Conservation (phyloP, 352 stramenopile genomes). For the Thraustotheca clavata region DNA sequence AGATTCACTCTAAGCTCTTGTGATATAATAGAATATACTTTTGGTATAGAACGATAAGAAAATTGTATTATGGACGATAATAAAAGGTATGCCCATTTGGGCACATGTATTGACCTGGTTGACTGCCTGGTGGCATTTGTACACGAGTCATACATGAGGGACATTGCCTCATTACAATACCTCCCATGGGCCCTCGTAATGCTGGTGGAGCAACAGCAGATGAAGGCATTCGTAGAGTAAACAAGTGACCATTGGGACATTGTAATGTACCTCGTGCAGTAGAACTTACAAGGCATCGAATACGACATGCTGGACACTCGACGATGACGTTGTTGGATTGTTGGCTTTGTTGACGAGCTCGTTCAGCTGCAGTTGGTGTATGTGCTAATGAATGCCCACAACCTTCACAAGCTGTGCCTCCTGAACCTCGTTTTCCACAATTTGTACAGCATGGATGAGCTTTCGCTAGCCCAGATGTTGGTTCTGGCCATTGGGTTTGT, state of each 20-base stretch:
- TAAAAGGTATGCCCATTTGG: constrained; percentile 81
- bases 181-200: constrained; percentile 25
- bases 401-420: constrained; percentile 62
- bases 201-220: constrained; percentile 12
- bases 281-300: constrained; percentile 69
- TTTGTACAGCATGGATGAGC: constrained; percentile 82
- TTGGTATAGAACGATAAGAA: constrained; percentile 2
- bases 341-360: constrained; percentile 40
- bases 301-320: constrained; percentile 61
- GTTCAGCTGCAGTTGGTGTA: constrained; percentile 63
- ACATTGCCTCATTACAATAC: constrained; percentile 73
- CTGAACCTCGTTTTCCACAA: constrained; percentile 58
- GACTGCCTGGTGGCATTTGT: constrained; percentile 76
- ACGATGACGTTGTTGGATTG: constrained; percentile 64
- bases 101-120: constrained; percentile 85
- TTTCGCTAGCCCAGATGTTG: constrained; percentile 77
- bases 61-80: constrained; percentile 52
- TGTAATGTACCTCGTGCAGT: constrained; percentile 59
- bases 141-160: constrained; percentile 82
- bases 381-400: constrained; percentile 65
- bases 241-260: constrained; percentile 65
- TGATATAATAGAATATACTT: constrained; percentile 10
- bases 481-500: constrained; percentile 77
- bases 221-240: constrained; percentile 59
- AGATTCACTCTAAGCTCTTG: neutral